Evolutionary conservation across 768 basidiomycete species (phyloP).

Genomic region (Lentinus brumalis): DNA sequence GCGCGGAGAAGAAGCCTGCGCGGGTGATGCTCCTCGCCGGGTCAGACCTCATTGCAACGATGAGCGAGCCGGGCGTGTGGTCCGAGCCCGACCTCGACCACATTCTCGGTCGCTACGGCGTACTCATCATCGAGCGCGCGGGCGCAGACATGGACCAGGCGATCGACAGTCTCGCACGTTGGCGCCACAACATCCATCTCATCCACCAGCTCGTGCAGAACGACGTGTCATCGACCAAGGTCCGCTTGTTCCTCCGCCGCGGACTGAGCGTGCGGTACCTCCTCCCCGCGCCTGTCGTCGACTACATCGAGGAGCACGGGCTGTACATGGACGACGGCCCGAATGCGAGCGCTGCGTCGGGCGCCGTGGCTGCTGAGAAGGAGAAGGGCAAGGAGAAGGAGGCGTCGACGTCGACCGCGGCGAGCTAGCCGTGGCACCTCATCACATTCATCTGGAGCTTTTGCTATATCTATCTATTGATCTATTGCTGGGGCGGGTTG

Average conservation of each 20-base stretch:
- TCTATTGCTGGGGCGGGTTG: neutral
- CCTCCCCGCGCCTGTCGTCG: constrained; percentile 85
- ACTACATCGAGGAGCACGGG: constrained; percentile 89
- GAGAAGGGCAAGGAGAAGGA: constrained; percentile 44
- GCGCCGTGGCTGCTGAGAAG: constrained; percentile 28
- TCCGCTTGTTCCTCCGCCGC: constrained; percentile 74
- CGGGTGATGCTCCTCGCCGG: constrained; percentile 95
- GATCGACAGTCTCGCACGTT: constrained; percentile 69
- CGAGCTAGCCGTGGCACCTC: neutral
- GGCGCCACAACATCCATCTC: constrained; percentile 85
- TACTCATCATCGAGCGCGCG: constrained; percentile 92
- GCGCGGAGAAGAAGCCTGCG: constrained; percentile 47
- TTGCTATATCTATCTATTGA: no score
- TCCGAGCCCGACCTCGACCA: constrained; percentile 91
- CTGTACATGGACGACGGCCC: constrained; percentile 68
- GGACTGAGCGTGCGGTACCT: constrained; percentile 88
- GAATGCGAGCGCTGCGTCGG: constrained; percentile 32
- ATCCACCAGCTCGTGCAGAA: constrained; percentile 96
- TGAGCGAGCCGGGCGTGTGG: constrained; percentile 99
- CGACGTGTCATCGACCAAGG: constrained; percentile 96
- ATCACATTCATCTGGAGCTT: neutral
- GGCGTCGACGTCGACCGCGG: neutral
- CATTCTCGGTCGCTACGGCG: constrained; percentile 93
- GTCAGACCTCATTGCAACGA: constrained; percentile 96
- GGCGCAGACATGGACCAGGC: constrained; percentile 91